Evolutionary conservation across 1,139 yeast genomes (phyloP).

Genomic region (Protomyces macrosporus): DNA sequence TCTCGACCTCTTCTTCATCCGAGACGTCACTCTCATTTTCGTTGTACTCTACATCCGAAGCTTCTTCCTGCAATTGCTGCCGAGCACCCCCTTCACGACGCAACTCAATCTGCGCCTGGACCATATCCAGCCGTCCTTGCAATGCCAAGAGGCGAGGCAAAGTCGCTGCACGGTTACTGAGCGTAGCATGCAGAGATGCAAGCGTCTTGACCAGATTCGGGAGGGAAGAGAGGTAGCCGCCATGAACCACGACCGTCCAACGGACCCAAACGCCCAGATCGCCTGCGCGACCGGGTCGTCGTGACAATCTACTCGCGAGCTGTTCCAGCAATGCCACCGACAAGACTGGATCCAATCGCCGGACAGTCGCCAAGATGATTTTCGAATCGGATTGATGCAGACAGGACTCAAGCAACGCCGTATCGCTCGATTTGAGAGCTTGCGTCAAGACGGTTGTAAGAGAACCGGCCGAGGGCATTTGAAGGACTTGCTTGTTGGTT

Average conservation of each 20-base stretch:
- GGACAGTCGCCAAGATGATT: conserved; percentile 66
- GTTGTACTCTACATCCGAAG: conserved; percentile 28
- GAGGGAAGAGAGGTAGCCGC: conserved; percentile 66
- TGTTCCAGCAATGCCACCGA: conserved; percentile 75
- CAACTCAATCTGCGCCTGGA: conserved; percentile 64
- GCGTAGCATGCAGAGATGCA: conserved; percentile 70
- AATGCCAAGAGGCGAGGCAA: conserved; percentile 74
- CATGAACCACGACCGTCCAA: conserved; percentile 88
- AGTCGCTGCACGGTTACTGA: conserved; percentile 66
- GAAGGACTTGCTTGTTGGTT: conserved; percentile 21
- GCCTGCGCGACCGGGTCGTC: conserved; percentile 63
- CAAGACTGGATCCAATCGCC: conserved; percentile 61
- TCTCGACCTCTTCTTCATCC: conserved; percentile 26
- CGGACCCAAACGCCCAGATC: conserved; percentile 83
- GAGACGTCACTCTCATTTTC: conserved; percentile 23
- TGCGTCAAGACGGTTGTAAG: conserved; percentile 43
- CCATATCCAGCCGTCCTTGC: conserved; percentile 72
- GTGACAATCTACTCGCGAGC: conserved; percentile 75
- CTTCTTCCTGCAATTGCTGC: conserved; percentile 18
- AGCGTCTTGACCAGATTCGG: conserved; percentile 66
- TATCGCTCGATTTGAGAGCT: conserved; percentile 43
- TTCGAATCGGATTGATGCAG: conserved; percentile 67
- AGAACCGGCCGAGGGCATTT: conserved; percentile 37
- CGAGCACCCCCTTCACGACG: conserved; percentile 50
- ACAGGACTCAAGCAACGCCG: conserved; percentile 59